Conservation (phyloP, 1,139 yeast genomes). For the Spathaspora sp. region DNA sequence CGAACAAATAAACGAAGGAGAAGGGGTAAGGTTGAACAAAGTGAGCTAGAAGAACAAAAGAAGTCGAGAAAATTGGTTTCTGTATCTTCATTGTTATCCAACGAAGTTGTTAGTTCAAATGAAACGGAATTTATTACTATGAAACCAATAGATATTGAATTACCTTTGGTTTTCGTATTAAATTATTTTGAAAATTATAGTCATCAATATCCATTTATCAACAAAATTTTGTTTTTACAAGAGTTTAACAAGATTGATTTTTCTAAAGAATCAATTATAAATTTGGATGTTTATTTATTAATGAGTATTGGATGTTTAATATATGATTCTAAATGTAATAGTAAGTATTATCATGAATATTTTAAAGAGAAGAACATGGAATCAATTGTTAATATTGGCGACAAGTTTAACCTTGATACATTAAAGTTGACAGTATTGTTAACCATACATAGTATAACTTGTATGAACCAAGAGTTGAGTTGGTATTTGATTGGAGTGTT, state of each 20-base stretch:
- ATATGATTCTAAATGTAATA: constrained; percentile 28
- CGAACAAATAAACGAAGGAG: constrained; percentile 29
- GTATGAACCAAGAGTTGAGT: constrained; percentile 26
- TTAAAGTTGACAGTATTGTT: constrained; percentile 31
- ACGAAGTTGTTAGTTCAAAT: neutral
- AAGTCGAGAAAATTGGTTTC: constrained; percentile 18
- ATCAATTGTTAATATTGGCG: constrained; percentile 35
- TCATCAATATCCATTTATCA: constrained; percentile 37
- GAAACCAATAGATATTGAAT: constrained; percentile 27
- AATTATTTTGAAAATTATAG: constrained; percentile 41
- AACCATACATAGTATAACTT: constrained; percentile 29
- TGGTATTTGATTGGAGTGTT: constrained; percentile 41
- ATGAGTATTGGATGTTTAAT: constrained; percentile 42
- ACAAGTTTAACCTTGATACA: constrained; percentile 22
- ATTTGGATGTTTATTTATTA: constrained; percentile 37
- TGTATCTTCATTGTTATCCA: constrained; percentile 18
- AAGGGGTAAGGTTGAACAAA: neutral
- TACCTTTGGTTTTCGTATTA: constrained; percentile 31
- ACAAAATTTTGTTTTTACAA: constrained; percentile 20
- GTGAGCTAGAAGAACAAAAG: neutral
- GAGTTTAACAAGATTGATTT: constrained; percentile 30
- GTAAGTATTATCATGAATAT: constrained; percentile 22
- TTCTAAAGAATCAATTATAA: constrained; percentile 35
- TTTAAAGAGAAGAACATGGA: constrained; percentile 35
- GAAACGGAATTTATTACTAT: constrained; percentile 34